These are phyloP conservation scores for Puccinia novopanici DNA, from an alignment of 1,284 basidiomycete species.

Conservation along the genomic window DNA sequence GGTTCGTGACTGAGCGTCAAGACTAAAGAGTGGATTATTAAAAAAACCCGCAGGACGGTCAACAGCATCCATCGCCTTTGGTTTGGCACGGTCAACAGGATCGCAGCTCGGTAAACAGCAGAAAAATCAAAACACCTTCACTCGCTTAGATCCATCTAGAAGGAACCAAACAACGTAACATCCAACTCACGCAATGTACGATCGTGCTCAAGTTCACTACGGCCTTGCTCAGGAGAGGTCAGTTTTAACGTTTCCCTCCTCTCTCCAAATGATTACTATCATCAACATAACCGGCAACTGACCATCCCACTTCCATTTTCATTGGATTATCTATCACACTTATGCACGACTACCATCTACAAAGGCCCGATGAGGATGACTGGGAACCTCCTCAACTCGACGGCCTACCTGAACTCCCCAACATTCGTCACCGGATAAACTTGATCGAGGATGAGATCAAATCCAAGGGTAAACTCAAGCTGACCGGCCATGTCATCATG, in stretches of 20 bases:
- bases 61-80: too few species aligned
- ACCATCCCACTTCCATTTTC: not conserved
- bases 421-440: slow-evolving; percentile 31
- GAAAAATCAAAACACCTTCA: too few species aligned
- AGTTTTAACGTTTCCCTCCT: not conserved
- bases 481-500: slow-evolving; percentile 51
- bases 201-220: slow-evolving; percentile 40
- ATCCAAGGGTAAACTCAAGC: slow-evolving; percentile 46
- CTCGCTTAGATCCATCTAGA: not conserved
- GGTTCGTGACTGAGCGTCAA: too few species aligned
- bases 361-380: slow-evolving; percentile 49
- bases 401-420: slow-evolving; percentile 41
- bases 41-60: too few species aligned
- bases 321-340: not conserved
- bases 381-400: slow-evolving; percentile 50
- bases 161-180: not conserved
- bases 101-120: too few species aligned
- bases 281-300: not conserved
- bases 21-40: too few species aligned
- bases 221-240: slow-evolving; percentile 49
- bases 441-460: slow-evolving; percentile 43
- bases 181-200: slow-evolving; percentile 46
- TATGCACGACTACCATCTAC: not conserved
- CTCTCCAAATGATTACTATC: not conserved
- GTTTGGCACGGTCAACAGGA: too few species aligned